These are phyloP conservation scores for Magnaporthiopsis incrustans DNA, from an alignment of 2,329 filamentous ascomycete species.

Conservation along the genomic window DNA sequence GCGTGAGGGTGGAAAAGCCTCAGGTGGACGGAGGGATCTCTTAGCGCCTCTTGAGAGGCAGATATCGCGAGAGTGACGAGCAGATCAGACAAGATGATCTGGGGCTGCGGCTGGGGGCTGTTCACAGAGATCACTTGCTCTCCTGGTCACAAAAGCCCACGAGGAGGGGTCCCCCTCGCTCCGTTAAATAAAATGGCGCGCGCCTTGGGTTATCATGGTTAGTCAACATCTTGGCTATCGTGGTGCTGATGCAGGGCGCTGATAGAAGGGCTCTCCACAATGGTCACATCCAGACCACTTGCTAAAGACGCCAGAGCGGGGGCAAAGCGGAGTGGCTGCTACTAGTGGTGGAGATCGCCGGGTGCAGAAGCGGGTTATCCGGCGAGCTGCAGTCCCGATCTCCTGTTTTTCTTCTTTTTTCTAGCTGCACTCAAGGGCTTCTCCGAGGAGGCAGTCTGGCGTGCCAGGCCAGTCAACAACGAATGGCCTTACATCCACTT, in stretches of 20 bases:
- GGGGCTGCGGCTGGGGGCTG: too few species aligned
- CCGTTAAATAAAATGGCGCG: neutral
- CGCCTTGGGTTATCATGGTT: neutral
- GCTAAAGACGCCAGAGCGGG: neutral
- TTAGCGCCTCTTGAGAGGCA: neutral
- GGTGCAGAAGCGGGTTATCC: too few species aligned
- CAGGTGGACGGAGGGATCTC: too few species aligned
- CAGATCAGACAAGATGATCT: too few species aligned
- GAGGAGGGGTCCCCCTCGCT: too few species aligned
- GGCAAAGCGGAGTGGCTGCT: neutral
- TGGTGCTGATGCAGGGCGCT: neutral
- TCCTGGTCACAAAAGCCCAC: too few species aligned
- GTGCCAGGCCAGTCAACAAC: too few species aligned
- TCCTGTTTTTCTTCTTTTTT: neutral
- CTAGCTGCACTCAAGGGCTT: neutral
- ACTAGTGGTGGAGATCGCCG: neutral
- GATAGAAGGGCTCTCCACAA: neutral
- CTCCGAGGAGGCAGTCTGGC: neutral
- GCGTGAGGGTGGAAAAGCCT: neutral
- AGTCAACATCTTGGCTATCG: neutral
- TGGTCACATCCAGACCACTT: neutral
- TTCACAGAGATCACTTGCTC: too few species aligned
- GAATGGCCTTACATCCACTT: too few species aligned
- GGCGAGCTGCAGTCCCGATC: neutral
- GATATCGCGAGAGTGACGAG: neutral